Conservation (phyloP, 257 asterid genomes). For the Verbascum thapsus region DNA sequence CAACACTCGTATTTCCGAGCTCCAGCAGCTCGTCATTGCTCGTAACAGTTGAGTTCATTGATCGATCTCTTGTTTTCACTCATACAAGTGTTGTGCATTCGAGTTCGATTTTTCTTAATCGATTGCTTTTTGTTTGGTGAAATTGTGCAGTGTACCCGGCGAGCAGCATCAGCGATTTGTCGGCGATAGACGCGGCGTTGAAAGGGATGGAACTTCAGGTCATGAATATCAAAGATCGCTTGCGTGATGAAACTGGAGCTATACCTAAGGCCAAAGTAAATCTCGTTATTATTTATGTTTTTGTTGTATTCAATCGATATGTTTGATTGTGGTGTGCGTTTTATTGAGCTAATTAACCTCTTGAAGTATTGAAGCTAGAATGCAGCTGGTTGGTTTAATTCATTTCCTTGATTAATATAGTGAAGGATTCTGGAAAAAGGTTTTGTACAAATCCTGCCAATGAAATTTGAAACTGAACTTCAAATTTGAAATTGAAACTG, state of each 20-base stretch:
- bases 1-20: constrained; percentile 78
- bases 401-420: not conserved
- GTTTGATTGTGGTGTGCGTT: not conserved
- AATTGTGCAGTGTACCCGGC: constrained; percentile 77
- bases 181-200: constrained; percentile 71
- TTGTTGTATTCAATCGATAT: not conserved
- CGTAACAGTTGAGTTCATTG: constrained; percentile 65
- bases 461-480: not conserved
- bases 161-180: constrained; percentile 69
- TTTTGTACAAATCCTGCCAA: not conserved
- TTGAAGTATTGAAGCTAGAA: constrained; percentile 1
- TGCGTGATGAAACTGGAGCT: constrained; percentile 80
- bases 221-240: constrained; percentile 62
- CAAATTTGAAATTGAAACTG: not conserved
- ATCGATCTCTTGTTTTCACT: not conserved
- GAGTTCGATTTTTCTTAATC: not conserved
- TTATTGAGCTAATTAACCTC: not conserved
- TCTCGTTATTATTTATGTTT: not conserved
- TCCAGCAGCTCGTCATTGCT: constrained; percentile 88
- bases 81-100: not conserved
- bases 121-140: constrained; percentile 4
- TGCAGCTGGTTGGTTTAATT: not conserved
- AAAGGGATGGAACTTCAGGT: constrained; percentile 93
- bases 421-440: not conserved
- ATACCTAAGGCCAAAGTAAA: constrained; percentile 90